Base-by-base conservation (phyloP, 1,284 basidiomycete genomes). In the Cryptococcus sp. region DNA sequence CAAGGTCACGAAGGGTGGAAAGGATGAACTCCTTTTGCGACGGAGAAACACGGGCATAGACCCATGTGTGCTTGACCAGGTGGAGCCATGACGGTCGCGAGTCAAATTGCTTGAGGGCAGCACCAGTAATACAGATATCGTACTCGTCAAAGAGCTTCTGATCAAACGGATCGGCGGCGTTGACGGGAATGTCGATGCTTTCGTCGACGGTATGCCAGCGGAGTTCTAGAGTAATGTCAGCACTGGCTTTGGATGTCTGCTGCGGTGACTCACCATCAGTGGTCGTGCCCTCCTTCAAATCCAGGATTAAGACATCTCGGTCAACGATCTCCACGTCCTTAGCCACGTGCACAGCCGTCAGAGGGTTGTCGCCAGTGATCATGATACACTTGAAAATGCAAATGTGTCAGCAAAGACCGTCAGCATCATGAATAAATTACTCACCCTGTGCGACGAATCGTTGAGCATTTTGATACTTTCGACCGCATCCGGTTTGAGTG, bases 341-440 rank as follows among this genome's bases (percentile, higher is more conserved):
- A 20, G 94, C 93, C 45, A 97, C 93, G 74, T 97, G 93, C 1
- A 90, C 87, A 17, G 93, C 93, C 0, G 94, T 97, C 55, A 97
- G 80, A 16, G 93, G 94, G 76, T 97, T 97, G 78, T 97, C 93
- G 46, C 93, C 93, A 47, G 93, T 97, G 64, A 97, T 97, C 93
- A 97, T 97, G 61, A 97, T 83, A 74, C 94, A 96, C 91, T 89
- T 4, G 3, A 34, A 34, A 10, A 34, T 34, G 49, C n/a, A 5
- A 5, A n/a, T 11, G 25, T 40, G 6, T 23, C 17, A n/a, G 55
- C 45, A 39, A 26, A 41, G 29, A 15, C 25, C 11, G 46, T 46
- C 25, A 11, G 26, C 34, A 25, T 13, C 23, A 34, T 46, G 55
- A 20, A n/a, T 22, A 5, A 10, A 29, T 40, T 13, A 83, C 89